Evolutionary conservation across 2,329 filamentous ascomycete species (phyloP).

Genomic region (Hymenoscyphus scutula): DNA sequence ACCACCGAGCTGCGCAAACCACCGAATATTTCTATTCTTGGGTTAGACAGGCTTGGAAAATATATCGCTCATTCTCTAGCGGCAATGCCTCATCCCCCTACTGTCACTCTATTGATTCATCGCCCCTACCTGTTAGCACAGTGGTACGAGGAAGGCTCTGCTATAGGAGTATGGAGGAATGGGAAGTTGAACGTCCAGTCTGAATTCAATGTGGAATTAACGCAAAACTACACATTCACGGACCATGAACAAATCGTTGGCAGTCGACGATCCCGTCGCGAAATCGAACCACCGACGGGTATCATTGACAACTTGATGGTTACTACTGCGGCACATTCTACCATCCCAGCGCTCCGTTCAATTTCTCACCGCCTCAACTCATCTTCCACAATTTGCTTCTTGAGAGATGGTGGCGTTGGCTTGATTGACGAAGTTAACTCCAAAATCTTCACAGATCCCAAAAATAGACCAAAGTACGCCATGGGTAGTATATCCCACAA

Average conservation of each 20-base stretch:
- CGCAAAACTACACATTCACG: constrained; percentile 2
- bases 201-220: constrained; percentile 35
- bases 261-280: background rate
- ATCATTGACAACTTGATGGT: constrained; percentile 70
- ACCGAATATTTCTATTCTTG: constrained; percentile 60
- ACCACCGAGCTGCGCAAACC: background rate
- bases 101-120: constrained; percentile 62
- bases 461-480: constrained; percentile 70
- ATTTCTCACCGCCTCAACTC: constrained; percentile 66
- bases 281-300: constrained; percentile 27
- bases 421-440: constrained; percentile 74
- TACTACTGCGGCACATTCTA: constrained; percentile 59
- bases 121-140: constrained; percentile 41
- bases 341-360: constrained; percentile 53
- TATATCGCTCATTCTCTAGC: constrained; percentile 65
- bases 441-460: constrained; percentile 65
- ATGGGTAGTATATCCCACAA: constrained; percentile 36
- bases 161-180: constrained; percentile 47
- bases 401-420: constrained; percentile 76
- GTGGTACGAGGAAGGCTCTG: constrained; percentile 47
- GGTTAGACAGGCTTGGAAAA: constrained; percentile 61
- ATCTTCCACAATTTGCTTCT: constrained; percentile 69
- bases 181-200: constrained; percentile 39
- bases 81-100: constrained; percentile 55
- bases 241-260: background rate